phyloP scores from a whole-genome alignment of 1,284 basidiomycete species.

The Cryptococcus sp. region DNA sequence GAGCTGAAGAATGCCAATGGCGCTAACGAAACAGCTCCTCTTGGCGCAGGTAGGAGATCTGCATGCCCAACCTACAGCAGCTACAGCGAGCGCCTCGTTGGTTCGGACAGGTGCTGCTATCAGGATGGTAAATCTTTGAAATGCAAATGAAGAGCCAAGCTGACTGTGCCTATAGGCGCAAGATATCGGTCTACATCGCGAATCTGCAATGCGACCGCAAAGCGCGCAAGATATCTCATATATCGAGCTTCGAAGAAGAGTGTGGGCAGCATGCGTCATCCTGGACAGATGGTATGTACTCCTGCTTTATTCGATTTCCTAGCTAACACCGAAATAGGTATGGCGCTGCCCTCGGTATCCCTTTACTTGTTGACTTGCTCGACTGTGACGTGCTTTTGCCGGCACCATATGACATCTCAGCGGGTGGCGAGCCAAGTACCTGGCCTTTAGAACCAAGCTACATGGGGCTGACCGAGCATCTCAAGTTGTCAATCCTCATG shows the following conservation, averaged over 20 bases:
- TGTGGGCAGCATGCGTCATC: slow-evolving; percentile 90
- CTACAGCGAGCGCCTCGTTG: slow-evolving; percentile 48
- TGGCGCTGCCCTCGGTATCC: slow-evolving; percentile 46
- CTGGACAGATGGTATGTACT: slow-evolving; percentile 77
- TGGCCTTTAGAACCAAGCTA: slow-evolving; percentile 48
- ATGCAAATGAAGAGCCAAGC: background rate
- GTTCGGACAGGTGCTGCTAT: slow-evolving; percentile 60
- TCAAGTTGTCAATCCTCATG: slow-evolving; percentile 80
- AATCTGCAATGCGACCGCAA: slow-evolving; percentile 32
- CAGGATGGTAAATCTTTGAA: slow-evolving; percentile 66
- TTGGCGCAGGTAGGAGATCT: slow-evolving; percentile 53
- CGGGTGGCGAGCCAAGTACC: slow-evolving; percentile 60
- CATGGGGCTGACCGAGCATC: slow-evolving; percentile 63
- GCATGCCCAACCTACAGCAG: slow-evolving; percentile 51
- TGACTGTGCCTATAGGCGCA: slow-evolving; percentile 65
- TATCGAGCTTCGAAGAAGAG: slow-evolving; percentile 75
- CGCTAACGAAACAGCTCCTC: slow-evolving; percentile 26
- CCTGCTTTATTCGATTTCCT: background rate
- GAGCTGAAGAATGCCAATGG: slow-evolving; percentile 37
- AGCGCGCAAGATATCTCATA: slow-evolving; percentile 51
- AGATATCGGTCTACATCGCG: slow-evolving; percentile 86
- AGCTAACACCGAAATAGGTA: slow-evolving; percentile 19
- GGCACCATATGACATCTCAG: slow-evolving; percentile 61
- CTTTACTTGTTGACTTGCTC: slow-evolving; percentile 86
- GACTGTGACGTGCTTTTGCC: slow-evolving; percentile 91